phyloP scores from a whole-genome alignment of 768 basidiomycete species.

The Xerocomellus dryophilus region DNA sequence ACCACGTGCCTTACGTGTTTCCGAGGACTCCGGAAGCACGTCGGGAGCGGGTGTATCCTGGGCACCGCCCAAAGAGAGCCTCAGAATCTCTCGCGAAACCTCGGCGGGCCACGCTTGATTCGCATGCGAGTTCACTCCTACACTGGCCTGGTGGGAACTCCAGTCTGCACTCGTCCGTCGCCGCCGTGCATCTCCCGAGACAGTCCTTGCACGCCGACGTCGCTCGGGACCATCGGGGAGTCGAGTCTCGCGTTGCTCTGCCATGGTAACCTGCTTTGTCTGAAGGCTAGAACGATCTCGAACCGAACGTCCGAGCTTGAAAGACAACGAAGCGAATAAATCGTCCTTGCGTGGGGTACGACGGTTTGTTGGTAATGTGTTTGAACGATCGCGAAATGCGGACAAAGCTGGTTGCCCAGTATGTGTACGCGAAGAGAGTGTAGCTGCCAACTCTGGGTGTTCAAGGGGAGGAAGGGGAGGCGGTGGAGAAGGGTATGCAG shows the following conservation, averaged over 20 bases:
- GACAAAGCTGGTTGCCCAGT: conserved; percentile 2
- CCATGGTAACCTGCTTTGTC: conserved; percentile 19
- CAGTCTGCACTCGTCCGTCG: conserved; percentile 59
- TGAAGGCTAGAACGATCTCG: conserved; percentile 29
- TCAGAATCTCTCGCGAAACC: conserved; percentile 54
- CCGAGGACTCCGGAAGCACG: conserved; percentile 24
- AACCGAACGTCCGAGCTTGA: conserved; percentile 26
- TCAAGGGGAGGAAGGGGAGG: conserved; percentile 57
- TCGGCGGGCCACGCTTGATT: conserved; percentile 55
- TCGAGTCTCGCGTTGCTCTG: conserved; percentile 6
- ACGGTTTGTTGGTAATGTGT: conserved; percentile 20
- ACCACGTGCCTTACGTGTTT: conserved; percentile 14
- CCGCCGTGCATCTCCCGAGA: conserved; percentile 36
- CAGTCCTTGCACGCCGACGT: conserved; percentile 24
- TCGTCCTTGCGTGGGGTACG: conserved; percentile 18
- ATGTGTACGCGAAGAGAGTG: conserved; percentile 21
- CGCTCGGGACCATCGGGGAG: neutral
- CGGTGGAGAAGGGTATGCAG: conserved; percentile 34
- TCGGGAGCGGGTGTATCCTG: conserved; percentile 6
- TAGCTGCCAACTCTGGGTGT: conserved; percentile 35
- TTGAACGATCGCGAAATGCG: conserved; percentile 21
- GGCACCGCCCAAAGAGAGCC: conserved; percentile 39
- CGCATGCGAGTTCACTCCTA: conserved; percentile 24
- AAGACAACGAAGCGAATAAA: conserved; percentile 22
- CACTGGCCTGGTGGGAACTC: conserved; percentile 47